phyloP scores from a whole-genome alignment of 1,139 yeast genomes.

The Candida sojae region DNA sequence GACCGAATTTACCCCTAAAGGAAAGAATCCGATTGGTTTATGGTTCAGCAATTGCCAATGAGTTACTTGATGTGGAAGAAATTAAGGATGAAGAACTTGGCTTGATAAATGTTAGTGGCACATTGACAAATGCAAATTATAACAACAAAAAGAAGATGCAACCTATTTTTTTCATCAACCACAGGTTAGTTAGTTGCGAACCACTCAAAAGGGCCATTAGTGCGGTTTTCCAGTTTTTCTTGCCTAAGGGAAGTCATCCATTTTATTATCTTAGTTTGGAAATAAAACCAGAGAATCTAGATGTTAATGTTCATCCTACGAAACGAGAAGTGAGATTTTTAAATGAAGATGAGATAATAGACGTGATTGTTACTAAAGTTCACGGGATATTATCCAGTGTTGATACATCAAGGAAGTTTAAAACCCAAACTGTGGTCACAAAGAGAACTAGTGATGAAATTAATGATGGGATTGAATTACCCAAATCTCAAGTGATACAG shows the following conservation, averaged over 20 bases:
- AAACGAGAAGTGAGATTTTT: slow-evolving; percentile 89
- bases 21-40: slow-evolving; percentile 77
- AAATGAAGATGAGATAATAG: slow-evolving; percentile 83
- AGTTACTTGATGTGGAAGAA: slow-evolving; percentile 52
- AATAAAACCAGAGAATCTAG: slow-evolving; percentile 70
- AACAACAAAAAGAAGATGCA: slow-evolving; percentile 64
- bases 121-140: slow-evolving; percentile 72
- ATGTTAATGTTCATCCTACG: slow-evolving; percentile 95
- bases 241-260: slow-evolving; percentile 81
- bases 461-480: slow-evolving; percentile 11
- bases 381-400: slow-evolving; percentile 55
- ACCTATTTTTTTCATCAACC: slow-evolving; percentile 82
- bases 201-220: slow-evolving; percentile 71
- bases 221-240: slow-evolving; percentile 61
- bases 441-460: slow-evolving; percentile 19
- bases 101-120: slow-evolving; percentile 53
- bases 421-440: slow-evolving; percentile 58
- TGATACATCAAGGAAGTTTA: slow-evolving; percentile 71
- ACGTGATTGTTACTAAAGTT: slow-evolving; percentile 51
- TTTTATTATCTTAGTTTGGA: slow-evolving; percentile 73
- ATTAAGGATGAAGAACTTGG: slow-evolving; percentile 38
- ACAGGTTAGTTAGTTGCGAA: slow-evolving; percentile 80
- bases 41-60: slow-evolving; percentile 71
- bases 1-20: slow-evolving; percentile 45
- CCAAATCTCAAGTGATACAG: slow-evolving; percentile 8